A percentile compares a stretch with the other conserved stretches of the same genome.
Evolutionary conservation across 805 yeast genomes (phyloP).

Genomic region (Maudiozyma turicensis): DNA sequence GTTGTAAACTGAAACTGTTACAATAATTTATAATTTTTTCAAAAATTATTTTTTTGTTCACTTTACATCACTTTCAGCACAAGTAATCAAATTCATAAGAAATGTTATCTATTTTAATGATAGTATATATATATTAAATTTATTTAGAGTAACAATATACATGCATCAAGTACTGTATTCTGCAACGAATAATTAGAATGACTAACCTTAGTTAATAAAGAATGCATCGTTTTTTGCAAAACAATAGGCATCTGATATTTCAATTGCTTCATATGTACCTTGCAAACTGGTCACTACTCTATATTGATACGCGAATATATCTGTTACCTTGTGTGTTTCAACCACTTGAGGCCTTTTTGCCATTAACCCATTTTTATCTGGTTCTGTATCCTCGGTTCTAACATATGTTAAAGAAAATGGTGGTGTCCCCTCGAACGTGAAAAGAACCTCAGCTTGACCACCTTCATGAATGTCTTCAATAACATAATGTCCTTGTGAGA

Average conservation of each 20-base stretch:
- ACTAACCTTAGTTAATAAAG: conserved; percentile 11
- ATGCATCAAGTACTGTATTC: not conserved
- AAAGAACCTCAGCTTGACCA: conserved; percentile 80
- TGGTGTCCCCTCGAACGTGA: conserved; percentile 77
- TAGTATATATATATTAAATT: not conserved
- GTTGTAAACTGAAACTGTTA: no score
- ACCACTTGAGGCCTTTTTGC: conserved; percentile 47
- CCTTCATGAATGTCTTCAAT: conserved; percentile 88
- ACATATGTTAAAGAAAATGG: conserved; percentile 85
- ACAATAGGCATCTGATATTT: conserved; percentile 81
- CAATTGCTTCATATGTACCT: conserved; percentile 90
- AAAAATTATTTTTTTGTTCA: not conserved
- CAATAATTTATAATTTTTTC: not conserved
- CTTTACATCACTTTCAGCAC: not conserved
- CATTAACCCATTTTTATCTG: conserved; percentile 29
- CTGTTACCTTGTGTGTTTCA: conserved; percentile 46
- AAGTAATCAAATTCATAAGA: not conserved
- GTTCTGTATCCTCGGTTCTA: conserved; percentile 47
- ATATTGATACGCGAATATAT: conserved; percentile 61
- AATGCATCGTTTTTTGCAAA: conserved; percentile 35
- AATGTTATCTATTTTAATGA: no score
- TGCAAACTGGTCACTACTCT: conserved; percentile 71
- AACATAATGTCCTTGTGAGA: conserved; percentile 65
- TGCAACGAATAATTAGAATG: not conserved
- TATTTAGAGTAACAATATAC: not conserved